Evolutionary conservation across 768 basidiomycete species (phyloP).

Genomic region (Macrocybe gigantea): DNA sequence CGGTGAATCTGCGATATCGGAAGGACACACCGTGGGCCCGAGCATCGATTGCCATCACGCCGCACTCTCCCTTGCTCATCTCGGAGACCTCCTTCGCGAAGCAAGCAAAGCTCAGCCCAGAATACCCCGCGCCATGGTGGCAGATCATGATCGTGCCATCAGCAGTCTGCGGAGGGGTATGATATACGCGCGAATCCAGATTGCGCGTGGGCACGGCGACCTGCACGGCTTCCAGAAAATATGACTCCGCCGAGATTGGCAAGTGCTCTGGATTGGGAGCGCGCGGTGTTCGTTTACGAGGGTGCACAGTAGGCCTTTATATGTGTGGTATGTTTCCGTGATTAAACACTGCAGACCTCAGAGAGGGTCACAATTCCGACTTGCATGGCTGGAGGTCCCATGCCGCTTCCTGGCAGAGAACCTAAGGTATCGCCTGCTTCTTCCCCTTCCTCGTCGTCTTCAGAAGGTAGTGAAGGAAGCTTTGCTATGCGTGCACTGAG

Average conservation of each 20-base stretch:
- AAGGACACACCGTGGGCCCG: constrained; percentile 73
- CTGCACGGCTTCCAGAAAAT: constrained; percentile 76
- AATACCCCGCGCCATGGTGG: constrained; percentile 94
- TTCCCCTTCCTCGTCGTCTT: constrained; percentile 39
- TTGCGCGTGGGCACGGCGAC: constrained; percentile 57
- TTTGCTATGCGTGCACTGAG: constrained; percentile 71
- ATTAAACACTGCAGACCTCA: constrained; percentile 12
- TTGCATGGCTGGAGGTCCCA: constrained; percentile 62
- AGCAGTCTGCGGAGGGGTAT: constrained; percentile 51
- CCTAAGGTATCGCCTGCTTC: constrained; percentile 58
- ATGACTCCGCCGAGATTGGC: constrained; percentile 73
- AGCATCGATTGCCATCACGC: constrained; percentile 78
- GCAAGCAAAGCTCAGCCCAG: constrained; percentile 84
- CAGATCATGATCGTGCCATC: constrained; percentile 75
- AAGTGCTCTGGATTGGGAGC: constrained; percentile 56
- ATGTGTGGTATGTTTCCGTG: constrained; percentile 4
- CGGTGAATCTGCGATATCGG: background rate
- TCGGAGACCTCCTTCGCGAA: constrained; percentile 75
- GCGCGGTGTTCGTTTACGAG: constrained; percentile 21
- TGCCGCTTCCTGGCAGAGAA: constrained; percentile 49
- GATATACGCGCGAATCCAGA: constrained; percentile 77
- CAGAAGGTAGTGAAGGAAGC: constrained; percentile 52
- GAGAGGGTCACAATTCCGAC: constrained; percentile 19
- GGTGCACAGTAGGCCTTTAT: constrained; percentile 27
- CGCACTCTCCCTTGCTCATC: constrained; percentile 63